Base-by-base conservation (phyloP, 2,329 filamentous ascomycete genomes). In the Zasmidium citrigriseum region DNA sequence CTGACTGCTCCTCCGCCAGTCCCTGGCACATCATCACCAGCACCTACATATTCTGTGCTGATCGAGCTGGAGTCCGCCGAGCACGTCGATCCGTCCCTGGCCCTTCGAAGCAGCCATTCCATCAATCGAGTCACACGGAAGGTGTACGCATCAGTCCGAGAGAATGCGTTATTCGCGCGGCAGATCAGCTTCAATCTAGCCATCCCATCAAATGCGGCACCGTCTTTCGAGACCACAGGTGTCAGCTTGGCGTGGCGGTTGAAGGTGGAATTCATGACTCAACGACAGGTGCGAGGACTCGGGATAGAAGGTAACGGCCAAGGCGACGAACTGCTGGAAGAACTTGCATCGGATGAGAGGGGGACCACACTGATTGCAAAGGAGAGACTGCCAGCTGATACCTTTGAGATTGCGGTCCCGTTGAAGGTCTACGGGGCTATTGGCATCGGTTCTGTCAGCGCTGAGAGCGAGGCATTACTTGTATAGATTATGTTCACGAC, bases 151-250 rank as follows among this genome's bases (percentile, higher is more conserved):
- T 86, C 86, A 11, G 85, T 86, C 25, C 91, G 90, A 22, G 92
- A 96, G 73, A 91, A 90, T 27, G 89, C 91, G 0, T 80, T 98
- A 3, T 97, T 89, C 72, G 86, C 92, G 1, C 84, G 89, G 7
- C 83, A 91, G 51, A 82, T 93, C 21, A 86, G 90, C 5, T 97
- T 98, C 69, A 87, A 82, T 9, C 89, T 92, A 0, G 89, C 90
- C 0, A 92, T 99, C 50, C 95, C 95, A 0, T 83, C 89, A 18
- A 83, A 82, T 14, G 92, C 91, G 0, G 96, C 93, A 0, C 95
- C 95, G 0, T 92, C 95, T 63, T 96, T 99, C 66, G 84, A 96
- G 48, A 99, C 95, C 0, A 96, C 87, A 61, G 93, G 93, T 1
- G 85, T 99, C 3, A 89, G 85, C 63, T 79, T 97, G 23, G 89